phyloP scores from a whole-genome alignment of 2,329 filamentous ascomycete genomes.

The Cercospora beticola region DNA sequence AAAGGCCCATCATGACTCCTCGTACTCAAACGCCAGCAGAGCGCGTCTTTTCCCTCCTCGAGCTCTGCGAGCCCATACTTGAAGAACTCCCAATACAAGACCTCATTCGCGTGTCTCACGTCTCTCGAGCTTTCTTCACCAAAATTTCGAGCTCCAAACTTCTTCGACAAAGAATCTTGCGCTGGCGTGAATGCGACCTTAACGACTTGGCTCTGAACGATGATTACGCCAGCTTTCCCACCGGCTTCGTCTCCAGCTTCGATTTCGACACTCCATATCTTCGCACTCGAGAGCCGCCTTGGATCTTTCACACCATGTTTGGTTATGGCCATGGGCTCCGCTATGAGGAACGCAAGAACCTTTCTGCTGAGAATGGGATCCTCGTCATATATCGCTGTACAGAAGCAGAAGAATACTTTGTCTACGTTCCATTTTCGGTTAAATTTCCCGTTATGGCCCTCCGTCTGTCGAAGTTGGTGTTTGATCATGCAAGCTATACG shows the following conservation, averaged over 20 bases:
- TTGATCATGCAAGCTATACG: not conserved
- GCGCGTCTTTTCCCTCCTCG: slow-evolving; percentile 4
- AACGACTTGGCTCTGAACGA: not conserved
- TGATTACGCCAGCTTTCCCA: slow-evolving; percentile 2
- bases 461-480: not conserved
- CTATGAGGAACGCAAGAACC: not conserved
- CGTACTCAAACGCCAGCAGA: not conserved
- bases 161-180: not conserved
- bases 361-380: not conserved
- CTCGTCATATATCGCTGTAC: slow-evolving; percentile 3
- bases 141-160: not conserved
- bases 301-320: not conserved
- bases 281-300: not conserved
- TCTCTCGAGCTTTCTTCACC: slow-evolving; percentile 2
- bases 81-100: slow-evolving; percentile 1
- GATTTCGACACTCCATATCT: slow-evolving; percentile 1
- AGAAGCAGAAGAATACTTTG: not conserved
- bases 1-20: not conserved
- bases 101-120: not conserved
- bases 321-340: not conserved
- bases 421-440: not conserved
- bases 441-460: not conserved
- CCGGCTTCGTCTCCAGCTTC: not conserved
- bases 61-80: slow-evolving; percentile 6
- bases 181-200: slow-evolving; percentile 1